Base-by-base conservation (phyloP, 208 protist species). In the Crithidia brevicula region DNA sequence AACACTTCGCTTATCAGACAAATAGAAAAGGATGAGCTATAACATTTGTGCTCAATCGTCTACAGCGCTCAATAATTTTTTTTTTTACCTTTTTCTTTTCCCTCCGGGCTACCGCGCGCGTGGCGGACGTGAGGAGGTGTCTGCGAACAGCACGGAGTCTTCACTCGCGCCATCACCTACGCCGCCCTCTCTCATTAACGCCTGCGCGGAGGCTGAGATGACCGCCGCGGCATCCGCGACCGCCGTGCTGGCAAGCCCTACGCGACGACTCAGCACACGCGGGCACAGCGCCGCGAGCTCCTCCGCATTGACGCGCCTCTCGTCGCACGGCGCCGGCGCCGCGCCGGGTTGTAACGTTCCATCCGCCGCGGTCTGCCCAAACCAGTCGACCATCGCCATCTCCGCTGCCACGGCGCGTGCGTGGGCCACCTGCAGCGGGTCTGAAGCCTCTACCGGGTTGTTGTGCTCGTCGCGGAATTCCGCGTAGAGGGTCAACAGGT, bases 281-380 rank as follows among this genome's bases (percentile, higher is more conserved):
- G 81, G 77, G 50, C 81, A 86, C n/a, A 80, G 46, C 3, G 72
- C 65, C 36, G 81, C 81, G 11, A 86, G 69, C 52, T 76, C 76
- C 52, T 76, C 64, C 10, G 72, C 66, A 30, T 67, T 62, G 9
- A 86, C 66, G 36, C 70, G 69, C 28, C 72, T 52, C 16, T 62
- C 22, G 27, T 86, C 81, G 54, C 81, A 74, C 5, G 54, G 46
- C 2, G 63, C 61, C 9, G 60, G 52, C n/a, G 36, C 34, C 3
- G 63, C 60, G 42, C 57, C 56, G 61, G 50, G 50, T 20, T n/a
- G 22, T 18, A 63, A 43, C 18, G 33, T 66, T 1, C 63, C 63
- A 23, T 51, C 60, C 16, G 10, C 22, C 5, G 1, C 25, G 6
- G 46, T 72, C 18, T 74, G 30, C 7, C 49, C 62, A n/a, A 78